Evolutionary conservation across 345 rosid species (phyloP), one percentile per base, ranked within the genome.

Genomic region (Stellera chamaejasme): DNA sequence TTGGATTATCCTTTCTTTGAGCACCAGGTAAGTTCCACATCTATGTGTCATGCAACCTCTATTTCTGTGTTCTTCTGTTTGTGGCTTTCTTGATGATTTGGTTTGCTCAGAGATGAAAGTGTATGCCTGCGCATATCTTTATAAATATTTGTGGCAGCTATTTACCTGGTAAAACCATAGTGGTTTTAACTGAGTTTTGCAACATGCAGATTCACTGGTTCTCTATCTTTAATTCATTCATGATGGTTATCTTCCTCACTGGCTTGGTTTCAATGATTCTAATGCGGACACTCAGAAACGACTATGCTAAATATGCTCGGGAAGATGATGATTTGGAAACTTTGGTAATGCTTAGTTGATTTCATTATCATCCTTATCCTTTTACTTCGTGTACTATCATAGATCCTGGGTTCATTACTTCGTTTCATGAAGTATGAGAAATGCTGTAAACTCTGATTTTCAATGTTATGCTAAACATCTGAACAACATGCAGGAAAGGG

Each of bases 201-300:
- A 62, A 57, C 54, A 4, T 72, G 77, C 96, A 91, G 98, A 91
- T 91, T 70, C 98, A 91, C 64, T 91, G 98, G 98, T 91, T 91
- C 75, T 91, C 96, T 64, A 86, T 91, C 72, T 91, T 91, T 71
- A 91, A 91, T 74, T 91, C 96, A 10, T 91, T 91, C 80, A 91
- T 91, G 98, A 88, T 91, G 98, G 98, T 91, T 69, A 91, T 91
- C 75, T 91, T 91, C 75, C 90, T 91, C 61, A 91, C 98, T 60
- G 98, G 98, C 57, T 70, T 91, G 88, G 98, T 91, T 56, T 87
- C 98, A 19, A 91, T 91, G 98, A 91, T 91, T 69, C 75, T 91
- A 72, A 91, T 91, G 98, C 78, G 98, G 66, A 91, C 96, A 52
- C 90, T 91, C 52, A 77, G 96, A 66, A 88, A 91, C 72, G 96